Evolutionary conservation across 805 yeast genomes (phyloP), one percentile per base, ranked within the genome.

Genomic region (Monosporozyma siamensis): DNA sequence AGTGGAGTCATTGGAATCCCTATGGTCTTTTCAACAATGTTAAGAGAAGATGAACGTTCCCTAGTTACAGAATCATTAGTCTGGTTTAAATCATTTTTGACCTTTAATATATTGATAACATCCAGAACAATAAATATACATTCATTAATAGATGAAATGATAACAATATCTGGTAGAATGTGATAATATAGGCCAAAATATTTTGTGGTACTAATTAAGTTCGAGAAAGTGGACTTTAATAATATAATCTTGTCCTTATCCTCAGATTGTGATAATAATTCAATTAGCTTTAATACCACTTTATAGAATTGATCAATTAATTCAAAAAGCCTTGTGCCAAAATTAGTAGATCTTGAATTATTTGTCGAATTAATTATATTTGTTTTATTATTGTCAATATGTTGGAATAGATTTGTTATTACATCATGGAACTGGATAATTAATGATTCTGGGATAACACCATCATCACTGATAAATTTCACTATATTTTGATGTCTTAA

Each of bases 91-190:
- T 27, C 29, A 7, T 12, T 9, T 20, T 37, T 37, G 38, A 50
- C 23, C 42, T 37, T 46, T 21, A 37, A 32, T 29, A 38, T 42
- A 39, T 78, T 66, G 18, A 80, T 55, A 38, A 78, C 67, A 48
- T 80, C 82, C 53, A 82, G 78, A 14, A 80, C 65, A 2, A 79
- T 63, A 53, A 79, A 81, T 8, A 80, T 71, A 23, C 88, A 64
- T 53, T 87, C 95, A 39, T 83, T 74, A 7, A 85, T 66, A 0
- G 96, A 80, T 20, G 87, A 73, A 59, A 85, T 82, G 22, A 87
- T 70, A 2, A 85, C 71, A 21, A 82, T 64, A 41, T 71, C 72
- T 0, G 96, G 95, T 41, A 85, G 62, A 4, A 83, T 54, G n/a
- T 71, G 69, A 4, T 73, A 67, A 50, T 82, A 80, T 10, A 78